Conservation (phyloP, 2,329 filamentous ascomycete species). For the Venturia effusa region DNA sequence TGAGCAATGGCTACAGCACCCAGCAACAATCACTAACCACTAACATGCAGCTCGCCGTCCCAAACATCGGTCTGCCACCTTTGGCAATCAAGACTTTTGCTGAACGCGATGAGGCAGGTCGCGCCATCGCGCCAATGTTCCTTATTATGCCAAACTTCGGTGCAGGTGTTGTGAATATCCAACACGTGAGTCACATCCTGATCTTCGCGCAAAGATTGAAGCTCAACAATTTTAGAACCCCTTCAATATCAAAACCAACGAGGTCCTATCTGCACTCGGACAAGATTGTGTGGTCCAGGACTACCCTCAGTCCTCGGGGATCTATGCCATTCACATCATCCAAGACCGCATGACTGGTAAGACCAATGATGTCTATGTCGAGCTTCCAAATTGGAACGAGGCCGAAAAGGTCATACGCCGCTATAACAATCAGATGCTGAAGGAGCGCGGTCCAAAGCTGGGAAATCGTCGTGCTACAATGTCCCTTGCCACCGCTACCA, state of each 20-base stretch:
- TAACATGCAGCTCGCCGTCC: neutral
- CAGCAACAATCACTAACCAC: neutral
- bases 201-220: neutral
- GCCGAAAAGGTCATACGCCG: neutral
- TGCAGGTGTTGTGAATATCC: slow-evolving; percentile 18
- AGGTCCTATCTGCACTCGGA: slow-evolving; percentile 8
- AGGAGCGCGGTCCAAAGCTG: neutral
- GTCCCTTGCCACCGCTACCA: slow-evolving; percentile 34
- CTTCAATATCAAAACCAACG: neutral
- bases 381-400: neutral
- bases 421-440: neutral
- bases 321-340: slow-evolving; percentile 12
- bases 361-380: slow-evolving; percentile 9
- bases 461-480: slow-evolving; percentile 23
- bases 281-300: neutral
- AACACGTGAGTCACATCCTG: slow-evolving; percentile 17
- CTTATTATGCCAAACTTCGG: neutral
- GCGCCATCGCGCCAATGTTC: slow-evolving; percentile 3
- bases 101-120: slow-evolving; percentile 13
- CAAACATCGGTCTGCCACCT: neutral
- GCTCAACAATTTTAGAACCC: neutral
- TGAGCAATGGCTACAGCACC: neutral
- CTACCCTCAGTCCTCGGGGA: neutral
- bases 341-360: slow-evolving; percentile 9
- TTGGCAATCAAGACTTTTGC: slow-evolving; percentile 13